Conservation (phyloP, 345 rosid genomes). For the Ceriops zippeliana region DNA sequence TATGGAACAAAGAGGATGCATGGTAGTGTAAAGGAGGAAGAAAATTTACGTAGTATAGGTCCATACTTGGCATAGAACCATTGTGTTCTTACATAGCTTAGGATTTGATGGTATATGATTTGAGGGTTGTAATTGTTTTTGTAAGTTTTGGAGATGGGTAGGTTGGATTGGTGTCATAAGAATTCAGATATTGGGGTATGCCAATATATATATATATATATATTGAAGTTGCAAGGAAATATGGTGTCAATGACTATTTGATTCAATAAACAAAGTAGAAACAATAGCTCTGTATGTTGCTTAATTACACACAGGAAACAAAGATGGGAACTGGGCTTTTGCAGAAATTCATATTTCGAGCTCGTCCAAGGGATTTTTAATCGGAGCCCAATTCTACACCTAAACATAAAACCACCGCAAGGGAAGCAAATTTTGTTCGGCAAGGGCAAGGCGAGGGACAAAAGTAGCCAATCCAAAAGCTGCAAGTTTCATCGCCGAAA, state of each 20-base stretch:
- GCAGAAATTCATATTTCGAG: too few species aligned
- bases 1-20: constrained; percentile 29
- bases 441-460: background rate
- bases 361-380: too few species aligned
- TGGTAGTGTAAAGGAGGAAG: constrained; percentile 47
- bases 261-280: constrained; percentile 13
- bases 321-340: too few species aligned
- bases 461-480: constrained; percentile 7
- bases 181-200: constrained; percentile 39
- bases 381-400: too few species aligned
- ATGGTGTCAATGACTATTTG: constrained; percentile 17
- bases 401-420: background rate
- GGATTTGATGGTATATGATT: constrained; percentile 57
- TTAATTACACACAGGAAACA: background rate
- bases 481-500: constrained; percentile 6
- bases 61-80: constrained; percentile 59
- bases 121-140: constrained; percentile 81
- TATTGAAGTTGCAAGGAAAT: constrained; percentile 29
- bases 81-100: constrained; percentile 51
- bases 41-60: constrained; percentile 55
- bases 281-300: background rate
- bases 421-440: constrained; percentile 18
- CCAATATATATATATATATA: constrained; percentile 18
- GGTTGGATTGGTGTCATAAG: constrained; percentile 41
- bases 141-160: constrained; percentile 66